Percentiles rank a stretch among this genome's conserved stretches.
phyloP scores from a whole-genome alignment of 164 flowering plant species.

The Aristolochia contorta region DNA sequence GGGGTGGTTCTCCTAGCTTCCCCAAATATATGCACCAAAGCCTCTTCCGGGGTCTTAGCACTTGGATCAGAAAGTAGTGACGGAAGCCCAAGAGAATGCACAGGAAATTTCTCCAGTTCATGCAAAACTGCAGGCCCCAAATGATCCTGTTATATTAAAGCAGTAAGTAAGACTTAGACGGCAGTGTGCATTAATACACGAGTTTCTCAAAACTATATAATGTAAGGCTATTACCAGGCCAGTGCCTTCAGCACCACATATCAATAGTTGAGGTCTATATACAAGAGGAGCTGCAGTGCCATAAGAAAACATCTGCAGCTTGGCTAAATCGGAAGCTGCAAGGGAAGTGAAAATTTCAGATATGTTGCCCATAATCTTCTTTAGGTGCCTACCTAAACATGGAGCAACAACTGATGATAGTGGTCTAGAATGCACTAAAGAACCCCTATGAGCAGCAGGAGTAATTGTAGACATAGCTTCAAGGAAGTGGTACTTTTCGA shows the following conservation, averaged over 20 bases:
- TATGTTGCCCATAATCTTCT: conserved; percentile 51
- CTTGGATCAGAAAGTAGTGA: conserved; percentile 98
- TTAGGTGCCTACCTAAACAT: conserved; percentile 66
- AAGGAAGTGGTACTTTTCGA: conserved; percentile 76
- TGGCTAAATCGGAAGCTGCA: conserved; percentile 42
- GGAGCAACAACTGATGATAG: conserved; percentile 84
- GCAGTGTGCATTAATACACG: conserved; percentile 2
- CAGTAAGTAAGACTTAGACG: conserved; percentile 45
- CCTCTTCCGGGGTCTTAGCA: conserved; percentile 98
- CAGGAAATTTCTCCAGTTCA: conserved; percentile 98
- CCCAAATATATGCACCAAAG: conserved; percentile 91
- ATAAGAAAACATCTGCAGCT: conserved; percentile 67
- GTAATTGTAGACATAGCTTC: conserved; percentile 97
- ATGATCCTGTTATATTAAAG: conserved; percentile 87
- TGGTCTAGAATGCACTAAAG: conserved; percentile 90
- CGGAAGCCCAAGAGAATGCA: conserved; percentile 92
- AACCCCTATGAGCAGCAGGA: conserved; percentile 98
- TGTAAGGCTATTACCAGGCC: conserved; percentile 73
- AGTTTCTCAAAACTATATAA: conserved; percentile 5
- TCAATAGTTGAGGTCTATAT: conserved; percentile 81
- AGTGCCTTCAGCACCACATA: conserved; percentile 68
- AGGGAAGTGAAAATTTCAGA: conserved; percentile 67
- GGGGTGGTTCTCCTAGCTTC: conserved; percentile 99
- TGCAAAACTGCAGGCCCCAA: conserved; percentile 97
- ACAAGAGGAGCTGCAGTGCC: conserved; percentile 88